Evolutionary conservation across 1,139 yeast genomes (phyloP).

Genomic region (Saccharomyces uvarum): DNA sequence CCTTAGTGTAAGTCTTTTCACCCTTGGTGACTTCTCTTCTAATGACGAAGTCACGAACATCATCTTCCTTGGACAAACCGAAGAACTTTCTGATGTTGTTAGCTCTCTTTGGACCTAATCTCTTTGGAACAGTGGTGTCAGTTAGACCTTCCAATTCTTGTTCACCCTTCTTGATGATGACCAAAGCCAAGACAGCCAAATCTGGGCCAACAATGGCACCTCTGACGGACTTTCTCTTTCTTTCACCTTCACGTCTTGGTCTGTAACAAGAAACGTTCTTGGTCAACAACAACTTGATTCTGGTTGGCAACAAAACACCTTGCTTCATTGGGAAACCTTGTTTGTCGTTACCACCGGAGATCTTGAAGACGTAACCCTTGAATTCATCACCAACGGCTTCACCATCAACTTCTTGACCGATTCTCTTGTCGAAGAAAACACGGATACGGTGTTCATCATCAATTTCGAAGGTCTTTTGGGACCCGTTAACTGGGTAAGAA

Average conservation of each 20-base stretch:
- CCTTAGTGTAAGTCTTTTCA: conserved; percentile 98
- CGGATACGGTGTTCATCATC: conserved; percentile 99
- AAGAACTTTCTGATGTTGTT: conserved; percentile 99
- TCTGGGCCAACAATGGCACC: conserved; percentile 98
- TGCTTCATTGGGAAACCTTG: conserved; percentile 99
- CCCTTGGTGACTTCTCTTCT: conserved; percentile 98
- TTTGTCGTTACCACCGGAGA: conserved; percentile 99
- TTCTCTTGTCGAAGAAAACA: conserved; percentile 97
- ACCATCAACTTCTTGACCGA: conserved; percentile 99
- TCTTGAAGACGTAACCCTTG: conserved; percentile 98
- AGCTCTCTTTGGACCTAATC: conserved; percentile 99
- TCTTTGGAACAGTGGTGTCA: conserved; percentile 90
- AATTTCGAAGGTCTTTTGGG: conserved; percentile 94
- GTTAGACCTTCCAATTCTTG: conserved; percentile 92
- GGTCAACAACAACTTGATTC: conserved; percentile 91
- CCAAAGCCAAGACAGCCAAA: conserved; percentile 88
- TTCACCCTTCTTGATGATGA: conserved; percentile 96
- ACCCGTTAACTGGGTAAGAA: conserved; percentile 99
- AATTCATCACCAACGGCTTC: conserved; percentile 97
- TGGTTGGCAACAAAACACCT: conserved; percentile 99
- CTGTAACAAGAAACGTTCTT: conserved; percentile 98
- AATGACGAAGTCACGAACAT: conserved; percentile 88
- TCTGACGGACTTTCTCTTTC: conserved; percentile 99
- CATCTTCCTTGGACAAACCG: conserved; percentile 96
- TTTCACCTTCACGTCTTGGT: conserved; percentile 99